Base-by-base conservation (phyloP, 192 early-diverging fungal species). In the Entrophospora sp. region DNA sequence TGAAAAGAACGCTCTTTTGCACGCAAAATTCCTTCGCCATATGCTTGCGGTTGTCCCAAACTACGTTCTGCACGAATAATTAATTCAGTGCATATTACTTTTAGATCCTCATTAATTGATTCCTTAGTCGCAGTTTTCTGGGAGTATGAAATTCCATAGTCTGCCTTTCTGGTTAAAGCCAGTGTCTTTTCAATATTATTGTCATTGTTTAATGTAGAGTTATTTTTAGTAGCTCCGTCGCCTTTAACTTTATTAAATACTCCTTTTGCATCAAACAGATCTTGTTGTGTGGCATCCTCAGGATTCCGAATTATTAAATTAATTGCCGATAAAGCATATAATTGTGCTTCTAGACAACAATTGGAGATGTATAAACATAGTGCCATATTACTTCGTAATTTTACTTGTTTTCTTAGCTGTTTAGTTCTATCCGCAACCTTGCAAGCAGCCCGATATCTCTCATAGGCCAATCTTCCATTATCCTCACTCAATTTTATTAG, bases 291-390 rank as follows among this genome's bases (percentile, higher is more conserved):
- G 22, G 31, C 25, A 10, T 53, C 12, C 5, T 53, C 3, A 53
- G 51, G 8, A 53, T 53, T 2, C 1, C 18, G 22, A 28, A 16
- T 10, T 30, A 28, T 22, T 7, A 53, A 32, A 2, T 18, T 7
- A 53, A 53, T 53, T 28, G 51, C 51, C n/a, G 51, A 53, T 31
- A 53, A 53, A 53, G 51, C 51, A 31, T 32, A 53, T 53, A 31
- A 31, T 14, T 53, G 51, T 7, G 51, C 25, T 53, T 53, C 51
- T 16, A 53, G 5, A 5, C 13, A 31, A 16, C 18, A 16, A 7
- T 53, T n/a, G 0, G 14, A 32, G 14, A 53, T 27, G 31, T 53
- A 53, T 32, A 32, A 52, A 31, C 51, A 53, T 32, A 53, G 16
- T 53, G 51, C 28, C 30, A 53, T 53, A 31, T 7, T 53, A 5